A percentile compares a stretch with the other conserved stretches of the same genome.
Conservation (phyloP, 2,329 filamentous ascomycete species). For the Coniochaeta prunicola region DNA sequence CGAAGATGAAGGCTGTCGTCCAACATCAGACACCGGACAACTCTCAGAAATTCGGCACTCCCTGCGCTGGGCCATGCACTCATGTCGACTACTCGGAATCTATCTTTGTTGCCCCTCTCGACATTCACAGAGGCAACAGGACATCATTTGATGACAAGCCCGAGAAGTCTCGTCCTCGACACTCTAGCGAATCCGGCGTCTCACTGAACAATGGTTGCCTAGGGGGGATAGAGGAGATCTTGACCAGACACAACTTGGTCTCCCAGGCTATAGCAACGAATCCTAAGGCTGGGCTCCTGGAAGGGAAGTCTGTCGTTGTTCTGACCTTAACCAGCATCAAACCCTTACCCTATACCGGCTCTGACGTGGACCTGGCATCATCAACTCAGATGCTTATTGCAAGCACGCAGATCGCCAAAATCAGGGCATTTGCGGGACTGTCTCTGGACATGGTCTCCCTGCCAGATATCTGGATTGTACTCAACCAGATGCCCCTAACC, state of each 20-base stretch:
- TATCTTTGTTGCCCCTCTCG: constrained; percentile 15
- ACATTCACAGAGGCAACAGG: constrained; percentile 15
- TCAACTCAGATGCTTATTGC: constrained; percentile 30
- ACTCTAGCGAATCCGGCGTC: constrained; percentile 15
- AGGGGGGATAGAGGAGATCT: constrained; percentile 27
- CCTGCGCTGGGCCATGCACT: constrained; percentile 15
- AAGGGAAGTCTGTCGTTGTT: constrained; percentile 41
- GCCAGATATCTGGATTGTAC: constrained; percentile 40
- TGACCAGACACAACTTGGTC: constrained; percentile 31
- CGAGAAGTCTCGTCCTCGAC: constrained; percentile 11
- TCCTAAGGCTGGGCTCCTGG: constrained; percentile 42
- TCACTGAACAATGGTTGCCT: constrained; percentile 5
- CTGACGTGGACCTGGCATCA: constrained; percentile 26
- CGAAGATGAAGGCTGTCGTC: constrained; percentile 32
- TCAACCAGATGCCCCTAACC: constrained; percentile 37
- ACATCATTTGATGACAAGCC: constrained; percentile 9
- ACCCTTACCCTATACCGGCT: constrained; percentile 19
- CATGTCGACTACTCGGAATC: constrained; percentile 10
- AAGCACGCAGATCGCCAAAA: constrained; percentile 31
- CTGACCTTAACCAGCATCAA: constrained; percentile 29
- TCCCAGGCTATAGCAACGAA: constrained; percentile 33
- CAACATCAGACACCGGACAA: constrained; percentile 36
- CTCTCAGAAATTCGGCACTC: constrained; percentile 32
- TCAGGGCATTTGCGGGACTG: constrained; percentile 18
- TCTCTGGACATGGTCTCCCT: constrained; percentile 18